Conservation (phyloP, 495 filamentous ascomycete species). For the Hamigera avellanea region DNA sequence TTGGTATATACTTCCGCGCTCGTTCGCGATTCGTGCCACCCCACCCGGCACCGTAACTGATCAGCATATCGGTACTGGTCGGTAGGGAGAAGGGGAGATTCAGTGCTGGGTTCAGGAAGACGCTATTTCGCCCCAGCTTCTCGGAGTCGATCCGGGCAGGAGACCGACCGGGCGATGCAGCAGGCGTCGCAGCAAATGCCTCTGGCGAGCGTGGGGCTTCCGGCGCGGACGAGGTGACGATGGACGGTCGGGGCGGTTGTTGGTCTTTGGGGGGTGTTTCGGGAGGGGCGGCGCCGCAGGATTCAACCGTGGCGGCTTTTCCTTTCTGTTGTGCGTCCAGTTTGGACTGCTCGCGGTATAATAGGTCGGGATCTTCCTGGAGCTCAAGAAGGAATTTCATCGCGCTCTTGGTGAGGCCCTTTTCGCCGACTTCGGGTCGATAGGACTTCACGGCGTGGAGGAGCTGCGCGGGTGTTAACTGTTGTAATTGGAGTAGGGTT, state of each 20-base stretch:
- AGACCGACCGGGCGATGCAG: too few species aligned
- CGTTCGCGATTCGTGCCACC: constrained; percentile 85
- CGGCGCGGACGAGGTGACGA: background rate
- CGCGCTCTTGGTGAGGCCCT: constrained; percentile 71
- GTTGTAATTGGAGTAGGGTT: constrained; percentile 78
- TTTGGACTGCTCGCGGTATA: constrained; percentile 24
- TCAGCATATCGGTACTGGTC: constrained; percentile 92
- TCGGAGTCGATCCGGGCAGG: too few species aligned
- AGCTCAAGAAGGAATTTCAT: constrained; percentile 75
- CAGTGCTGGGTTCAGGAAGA: constrained; percentile 78
- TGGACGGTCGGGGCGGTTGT: constrained; percentile 17
- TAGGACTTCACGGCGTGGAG: constrained; percentile 89
- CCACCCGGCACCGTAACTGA: constrained; percentile 89
- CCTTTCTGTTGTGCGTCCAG: constrained; percentile 22
- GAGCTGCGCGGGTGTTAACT: constrained; percentile 77
- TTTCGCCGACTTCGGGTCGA: constrained; percentile 89
- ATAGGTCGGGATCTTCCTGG: constrained; percentile 50
- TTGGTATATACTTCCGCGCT: constrained; percentile 93
- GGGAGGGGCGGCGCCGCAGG: constrained; percentile 11
- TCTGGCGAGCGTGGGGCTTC: background rate
- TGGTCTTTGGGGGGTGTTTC: constrained; percentile 34
- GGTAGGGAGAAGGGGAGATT: constrained; percentile 93
- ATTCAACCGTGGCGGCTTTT: constrained; percentile 11
- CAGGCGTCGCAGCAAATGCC: background rate
- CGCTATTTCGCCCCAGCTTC: constrained; percentile 19